phyloP scores from a whole-genome alignment of 169 alveolate species.

The Plasmodium vivax region DNA sequence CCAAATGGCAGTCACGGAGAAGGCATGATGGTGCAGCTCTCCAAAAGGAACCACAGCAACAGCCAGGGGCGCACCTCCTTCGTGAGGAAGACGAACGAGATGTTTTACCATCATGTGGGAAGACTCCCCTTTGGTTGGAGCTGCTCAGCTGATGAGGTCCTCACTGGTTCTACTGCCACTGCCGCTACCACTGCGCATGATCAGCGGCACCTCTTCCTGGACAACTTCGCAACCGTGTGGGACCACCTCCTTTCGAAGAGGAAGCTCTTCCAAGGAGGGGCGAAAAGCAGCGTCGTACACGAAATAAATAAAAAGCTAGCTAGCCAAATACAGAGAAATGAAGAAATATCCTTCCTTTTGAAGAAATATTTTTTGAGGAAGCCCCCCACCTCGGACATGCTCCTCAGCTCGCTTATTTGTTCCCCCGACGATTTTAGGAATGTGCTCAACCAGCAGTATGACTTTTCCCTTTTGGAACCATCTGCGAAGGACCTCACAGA shows the following conservation, averaged over 20 bases:
- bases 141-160: background rate
- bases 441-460: background rate
- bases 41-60: background rate
- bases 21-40: background rate
- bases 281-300: background rate
- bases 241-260: background rate
- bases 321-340: slow-evolving; percentile 14
- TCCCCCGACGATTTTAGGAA: slow-evolving; percentile 30
- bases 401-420: slow-evolving; percentile 17
- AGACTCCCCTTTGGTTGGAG: background rate
- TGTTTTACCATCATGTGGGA: slow-evolving; percentile 12
- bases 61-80: background rate
- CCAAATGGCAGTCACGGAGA: background rate
- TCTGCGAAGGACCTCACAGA: background rate
- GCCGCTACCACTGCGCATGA: background rate
- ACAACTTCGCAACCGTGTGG: slow-evolving; percentile 6
- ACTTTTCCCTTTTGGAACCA: background rate
- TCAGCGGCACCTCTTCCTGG: background rate
- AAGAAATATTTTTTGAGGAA: slow-evolving; percentile 34
- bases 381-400: background rate
- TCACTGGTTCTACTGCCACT: too few species aligned
- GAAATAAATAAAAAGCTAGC: slow-evolving; percentile 24
- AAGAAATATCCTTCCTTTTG: slow-evolving; percentile 22
- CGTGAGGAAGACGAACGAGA: slow-evolving; percentile 9
- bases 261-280: background rate